Evolutionary conservation across 1,284 basidiomycete genomes (phyloP), one percentile per base, ranked within the genome.

Genomic region (Ganoderma boninense): DNA sequence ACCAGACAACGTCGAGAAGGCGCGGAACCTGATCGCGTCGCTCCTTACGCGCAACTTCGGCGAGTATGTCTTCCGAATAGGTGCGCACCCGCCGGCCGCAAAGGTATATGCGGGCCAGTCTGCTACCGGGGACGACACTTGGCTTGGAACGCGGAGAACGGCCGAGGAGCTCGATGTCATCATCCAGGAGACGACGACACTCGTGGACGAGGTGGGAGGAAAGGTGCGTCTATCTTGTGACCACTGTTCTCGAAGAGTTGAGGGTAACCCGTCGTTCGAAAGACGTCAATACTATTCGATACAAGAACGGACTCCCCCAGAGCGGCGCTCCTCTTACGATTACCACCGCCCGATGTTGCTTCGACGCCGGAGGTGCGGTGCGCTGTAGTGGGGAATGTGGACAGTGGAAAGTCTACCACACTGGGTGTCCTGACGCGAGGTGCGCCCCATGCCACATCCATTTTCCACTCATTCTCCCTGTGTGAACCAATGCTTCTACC

Each of bases 321-420:
- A 72, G 83, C 84, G 42, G 85, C 88, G 16, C 78, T 93, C 16
- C 80, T 95, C 29, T 80, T 95, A 71, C 87, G 93, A 73, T 80
- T 95, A 72, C 93, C 92, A 71, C 91, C 93, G 49, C 87, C 87
- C 13, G 90, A 86, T 74, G 90, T 95, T 1, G 88, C 91, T 38
- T 80, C 89, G 46, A 92, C 91, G 26, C 91, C 94, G 18, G 97
- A 99, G 82, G 95, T 98, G 2, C 90, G 97, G 32, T 95, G 97
- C 73, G 97, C 97, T 0, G 96, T 98, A 2, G 95, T 98, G 11
- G 97, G 97, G 2, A 99, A 99, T 74, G 92, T 94, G n/a, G 92
- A 94, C 77, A 92, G 95, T 44, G 97, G 97, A 2, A 99, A 99
- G 82, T 96, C 93, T 2, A 98, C 97, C 16, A 96, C 96, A 18